These are phyloP conservation scores for Eucalyptus rudis DNA, from an alignment of 345 rosid species.

Conservation along the genomic window DNA sequence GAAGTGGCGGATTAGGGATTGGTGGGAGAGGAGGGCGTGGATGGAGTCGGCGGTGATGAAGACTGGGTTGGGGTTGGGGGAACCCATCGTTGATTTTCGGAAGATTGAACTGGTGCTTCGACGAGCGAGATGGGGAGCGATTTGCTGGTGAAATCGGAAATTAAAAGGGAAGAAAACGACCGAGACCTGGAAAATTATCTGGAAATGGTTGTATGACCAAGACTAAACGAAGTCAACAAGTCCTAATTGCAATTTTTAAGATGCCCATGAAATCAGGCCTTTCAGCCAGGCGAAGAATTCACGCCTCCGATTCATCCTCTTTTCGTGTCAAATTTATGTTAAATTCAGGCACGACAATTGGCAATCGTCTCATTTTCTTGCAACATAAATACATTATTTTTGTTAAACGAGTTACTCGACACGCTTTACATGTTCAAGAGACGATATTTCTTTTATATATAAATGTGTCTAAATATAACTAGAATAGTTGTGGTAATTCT, in stretches of 20 bases:
- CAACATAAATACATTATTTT: not conserved
- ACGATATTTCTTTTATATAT: not conserved
- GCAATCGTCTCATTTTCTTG: not conserved
- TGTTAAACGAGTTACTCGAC: not conserved
- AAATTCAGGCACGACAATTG: not conserved
- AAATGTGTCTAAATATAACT: not conserved
- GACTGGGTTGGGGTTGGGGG: slow-evolving; percentile 21
- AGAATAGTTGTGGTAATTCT: not conserved
- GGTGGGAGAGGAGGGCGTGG: slow-evolving; percentile 55
- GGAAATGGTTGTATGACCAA: not conserved
- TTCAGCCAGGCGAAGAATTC: not conserved
- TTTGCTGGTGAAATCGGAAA: not conserved
- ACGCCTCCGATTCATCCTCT: not conserved
- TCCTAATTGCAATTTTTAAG: not conserved
- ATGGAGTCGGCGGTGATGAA: slow-evolving; percentile 36
- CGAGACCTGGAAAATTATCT: not conserved
- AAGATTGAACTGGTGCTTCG: not conserved
- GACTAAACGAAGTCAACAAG: not conserved
- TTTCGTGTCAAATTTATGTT: not conserved
- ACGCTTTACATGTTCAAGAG: not conserved
- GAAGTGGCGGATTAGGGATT: slow-evolving; percentile 61
- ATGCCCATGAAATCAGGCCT: not conserved
- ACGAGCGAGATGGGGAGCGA: not conserved
- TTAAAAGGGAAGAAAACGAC: not conserved
- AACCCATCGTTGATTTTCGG: slow-evolving; percentile 3